These are phyloP conservation scores for Klebsormidium nitens DNA, from an alignment of 139 green algal genomes.

Conservation along the genomic window DNA sequence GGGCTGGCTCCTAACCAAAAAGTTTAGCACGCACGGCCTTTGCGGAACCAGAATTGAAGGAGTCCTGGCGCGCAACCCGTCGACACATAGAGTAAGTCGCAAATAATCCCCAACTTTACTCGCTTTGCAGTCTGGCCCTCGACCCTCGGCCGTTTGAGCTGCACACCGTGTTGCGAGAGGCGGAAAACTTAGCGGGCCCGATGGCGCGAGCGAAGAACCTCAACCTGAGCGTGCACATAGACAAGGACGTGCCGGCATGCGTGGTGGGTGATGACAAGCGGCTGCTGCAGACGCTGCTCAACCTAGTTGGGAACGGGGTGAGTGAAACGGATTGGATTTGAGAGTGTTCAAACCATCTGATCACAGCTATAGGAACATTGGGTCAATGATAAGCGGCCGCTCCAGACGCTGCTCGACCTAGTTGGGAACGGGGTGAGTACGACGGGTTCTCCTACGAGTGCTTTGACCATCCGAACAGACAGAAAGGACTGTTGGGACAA, in stretches of 20 bases:
- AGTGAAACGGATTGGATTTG: too few relatives aligned
- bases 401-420: conserved; percentile 7
- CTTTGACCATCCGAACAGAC: too few relatives aligned
- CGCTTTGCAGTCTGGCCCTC: conserved; percentile 2
- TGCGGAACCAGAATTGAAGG: too few relatives aligned
- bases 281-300: conserved; percentile 13
- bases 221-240: conserved; percentile 2
- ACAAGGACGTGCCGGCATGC: neutral
- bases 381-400: conserved; percentile 15
- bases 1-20: too few relatives aligned
- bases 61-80: too few relatives aligned
- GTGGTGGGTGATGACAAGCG: conserved; percentile 23
- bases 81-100: too few relatives aligned
- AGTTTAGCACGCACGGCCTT: too few relatives aligned
- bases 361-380: too few relatives aligned
- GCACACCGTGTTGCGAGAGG: conserved; percentile 5
- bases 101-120: neutral
- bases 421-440: conserved; percentile 13
- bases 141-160: conserved; percentile 14
- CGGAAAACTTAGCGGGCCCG: conserved; percentile 8
- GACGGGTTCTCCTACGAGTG: too few relatives aligned
- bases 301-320: conserved; percentile 10
- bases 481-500: too few relatives aligned
- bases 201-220: neutral
- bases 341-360: too few relatives aligned